Percentiles rank a stretch among this genome's conserved stretches.
phyloP scores from a whole-genome alignment of 2,329 filamentous ascomycete species.

The Didymella glomerata region DNA sequence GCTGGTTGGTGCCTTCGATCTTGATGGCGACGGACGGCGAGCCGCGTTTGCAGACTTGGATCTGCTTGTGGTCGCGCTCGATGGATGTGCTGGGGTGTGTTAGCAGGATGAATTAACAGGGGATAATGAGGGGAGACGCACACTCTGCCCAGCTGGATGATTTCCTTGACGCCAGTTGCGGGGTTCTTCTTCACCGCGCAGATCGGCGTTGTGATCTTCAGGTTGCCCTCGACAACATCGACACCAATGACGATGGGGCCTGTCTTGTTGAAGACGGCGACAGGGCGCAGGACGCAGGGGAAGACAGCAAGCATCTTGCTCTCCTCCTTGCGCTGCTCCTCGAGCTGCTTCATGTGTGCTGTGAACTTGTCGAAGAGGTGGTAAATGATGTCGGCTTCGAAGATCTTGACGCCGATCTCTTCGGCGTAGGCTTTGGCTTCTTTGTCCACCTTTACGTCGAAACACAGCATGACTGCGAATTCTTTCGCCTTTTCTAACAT shows the following conservation, averaged over 20 bases:
- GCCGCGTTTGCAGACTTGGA: constrained; percentile 90
- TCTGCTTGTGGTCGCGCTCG: constrained; percentile 96
- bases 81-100: constrained; percentile 77
- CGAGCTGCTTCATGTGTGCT: constrained; percentile 86
- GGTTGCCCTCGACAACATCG: constrained; percentile 89
- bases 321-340: constrained; percentile 94
- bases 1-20: constrained; percentile 93
- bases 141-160: constrained; percentile 89
- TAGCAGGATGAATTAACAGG: constrained; percentile 14
- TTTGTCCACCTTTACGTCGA: constrained; percentile 99
- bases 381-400: constrained; percentile 99
- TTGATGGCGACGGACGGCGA: constrained; percentile 98
- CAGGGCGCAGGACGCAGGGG: constrained; percentile 87
- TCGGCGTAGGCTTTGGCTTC: constrained; percentile 91
- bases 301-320: constrained; percentile 96
- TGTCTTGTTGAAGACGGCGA: constrained; percentile 99
- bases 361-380: constrained; percentile 97
- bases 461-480: constrained; percentile 98
- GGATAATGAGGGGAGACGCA: constrained; percentile 66
- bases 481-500: constrained; percentile 97
- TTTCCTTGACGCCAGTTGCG: constrained; percentile 80
- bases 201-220: constrained; percentile 88
- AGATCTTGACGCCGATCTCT: constrained; percentile 94
- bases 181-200: constrained; percentile 84
- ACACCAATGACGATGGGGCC: constrained; percentile 93